These are phyloP conservation scores for Actinomucor elegans DNA, from an alignment of 371 early-diverging fungal genomes.

Conservation along the genomic window DNA sequence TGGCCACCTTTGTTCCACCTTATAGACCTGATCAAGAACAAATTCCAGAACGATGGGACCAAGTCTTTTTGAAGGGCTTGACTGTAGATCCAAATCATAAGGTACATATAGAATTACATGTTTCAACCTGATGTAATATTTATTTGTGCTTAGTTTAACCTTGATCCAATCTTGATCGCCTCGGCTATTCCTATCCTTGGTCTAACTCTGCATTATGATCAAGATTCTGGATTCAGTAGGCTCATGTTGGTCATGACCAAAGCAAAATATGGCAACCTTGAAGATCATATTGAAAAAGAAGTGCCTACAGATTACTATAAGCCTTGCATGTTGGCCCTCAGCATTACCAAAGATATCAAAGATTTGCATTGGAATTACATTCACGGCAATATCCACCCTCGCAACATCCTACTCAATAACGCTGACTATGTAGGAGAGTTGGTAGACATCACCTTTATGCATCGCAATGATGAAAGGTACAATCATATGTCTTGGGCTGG, in stretches of 20 bases:
- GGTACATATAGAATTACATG: constrained; percentile 24
- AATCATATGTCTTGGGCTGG: constrained; percentile 20
- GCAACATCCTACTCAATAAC: constrained; percentile 41
- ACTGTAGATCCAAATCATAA: constrained; percentile 36
- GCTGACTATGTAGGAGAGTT: constrained; percentile 42
- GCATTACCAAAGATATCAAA: constrained; percentile 42
- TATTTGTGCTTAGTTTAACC: constrained; percentile 18
- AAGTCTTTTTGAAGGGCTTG: constrained; percentile 44
- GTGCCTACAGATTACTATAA: constrained; percentile 35
- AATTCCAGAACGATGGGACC: constrained; percentile 46
- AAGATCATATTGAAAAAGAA: constrained; percentile 27
- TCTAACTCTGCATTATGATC: constrained; percentile 35
- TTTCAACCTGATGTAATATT: no score
- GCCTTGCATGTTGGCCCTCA: constrained; percentile 33
- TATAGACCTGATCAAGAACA: constrained; percentile 22
- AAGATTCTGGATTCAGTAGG: constrained; percentile 31
- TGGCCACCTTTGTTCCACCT: constrained; percentile 43
- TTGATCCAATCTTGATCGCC: constrained; percentile 31
- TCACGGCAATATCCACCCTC: constrained; percentile 48
- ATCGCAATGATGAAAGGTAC: constrained; percentile 16
- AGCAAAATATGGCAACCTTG: constrained; percentile 40
- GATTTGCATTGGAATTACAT: constrained; percentile 47
- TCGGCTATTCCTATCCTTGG: constrained; percentile 31
- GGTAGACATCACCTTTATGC: constrained; percentile 44
- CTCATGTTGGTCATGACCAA: constrained; percentile 42